A percentile compares a stretch with the other conserved stretches of the same genome.
Conservation (phyloP, 2,329 filamentous ascomycete species). For the Parasarocladium wereldwijsianum region DNA sequence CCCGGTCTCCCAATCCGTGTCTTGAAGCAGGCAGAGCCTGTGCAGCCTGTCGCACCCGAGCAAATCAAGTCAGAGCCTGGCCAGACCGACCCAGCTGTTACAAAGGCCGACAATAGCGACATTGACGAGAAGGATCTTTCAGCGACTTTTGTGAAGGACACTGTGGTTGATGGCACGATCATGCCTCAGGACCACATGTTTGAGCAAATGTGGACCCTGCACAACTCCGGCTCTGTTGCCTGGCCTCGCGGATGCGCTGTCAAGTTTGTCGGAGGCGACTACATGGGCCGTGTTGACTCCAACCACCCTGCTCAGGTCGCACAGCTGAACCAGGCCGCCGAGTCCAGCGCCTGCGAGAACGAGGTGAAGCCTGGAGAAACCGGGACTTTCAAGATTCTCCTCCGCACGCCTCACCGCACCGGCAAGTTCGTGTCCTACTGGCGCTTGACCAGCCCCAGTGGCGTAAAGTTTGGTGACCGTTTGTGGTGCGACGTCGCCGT, state of each 20-base stretch:
- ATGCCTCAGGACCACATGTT: constrained; percentile 61
- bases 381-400: constrained; percentile 65
- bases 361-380: constrained; percentile 60
- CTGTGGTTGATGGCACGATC: constrained; percentile 61
- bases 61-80: constrained; percentile 14
- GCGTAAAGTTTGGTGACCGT: constrained; percentile 76
- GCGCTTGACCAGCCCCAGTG: constrained; percentile 73
- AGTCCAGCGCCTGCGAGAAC: constrained; percentile 63
- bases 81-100: constrained; percentile 1
- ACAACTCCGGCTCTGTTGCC: constrained; percentile 61
- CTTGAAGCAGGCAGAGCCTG: background rate
- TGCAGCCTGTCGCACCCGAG: constrained; percentile 3
- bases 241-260: constrained; percentile 89
- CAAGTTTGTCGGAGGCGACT: constrained; percentile 84
- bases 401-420: constrained; percentile 63
- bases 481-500: constrained; percentile 90
- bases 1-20: too few relatives aligned
- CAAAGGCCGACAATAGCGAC: constrained; percentile 9
- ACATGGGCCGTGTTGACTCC: constrained; percentile 86
- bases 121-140: constrained; percentile 19
- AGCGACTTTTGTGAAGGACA: constrained; percentile 62
- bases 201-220: constrained; percentile 80
- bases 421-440: constrained; percentile 90
- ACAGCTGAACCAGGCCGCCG: constrained; percentile 63
- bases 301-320: constrained; percentile 63